phyloP scores from a whole-genome alignment of 2,329 filamentous ascomycete species.

The Lizonia empirigonia region DNA sequence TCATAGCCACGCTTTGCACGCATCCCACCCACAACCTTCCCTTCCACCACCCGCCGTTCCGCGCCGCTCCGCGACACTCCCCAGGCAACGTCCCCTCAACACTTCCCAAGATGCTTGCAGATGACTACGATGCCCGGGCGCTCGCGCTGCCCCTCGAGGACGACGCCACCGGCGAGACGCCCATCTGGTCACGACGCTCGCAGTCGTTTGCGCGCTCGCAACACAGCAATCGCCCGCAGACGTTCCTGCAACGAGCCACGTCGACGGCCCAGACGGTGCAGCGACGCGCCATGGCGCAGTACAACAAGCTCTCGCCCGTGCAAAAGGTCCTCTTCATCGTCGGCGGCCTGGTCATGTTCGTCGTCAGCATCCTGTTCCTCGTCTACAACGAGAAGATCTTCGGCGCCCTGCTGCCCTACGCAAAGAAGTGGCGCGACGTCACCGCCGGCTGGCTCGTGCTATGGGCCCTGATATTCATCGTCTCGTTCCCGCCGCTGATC shows the following conservation, averaged over 20 bases:
- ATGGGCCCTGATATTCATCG: slow-evolving; percentile 74
- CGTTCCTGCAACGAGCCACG: slow-evolving; percentile 49
- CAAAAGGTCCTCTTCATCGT: slow-evolving; percentile 66
- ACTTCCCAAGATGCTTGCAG: slow-evolving; percentile 42
- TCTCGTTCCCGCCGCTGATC: slow-evolving; percentile 85
- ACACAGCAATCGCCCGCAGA: slow-evolving; percentile 38
- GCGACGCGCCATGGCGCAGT: slow-evolving; percentile 56
- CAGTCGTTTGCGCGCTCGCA: slow-evolving; percentile 48
- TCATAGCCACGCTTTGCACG: background rate
- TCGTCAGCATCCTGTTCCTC: slow-evolving; percentile 70
- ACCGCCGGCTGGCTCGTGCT: slow-evolving; percentile 75
- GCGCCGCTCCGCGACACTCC: slow-evolving; percentile 18
- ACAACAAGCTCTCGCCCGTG: slow-evolving; percentile 61
- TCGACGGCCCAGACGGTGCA: slow-evolving; percentile 53
- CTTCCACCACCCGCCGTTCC: slow-evolving; percentile 15
- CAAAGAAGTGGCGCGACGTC: slow-evolving; percentile 76
- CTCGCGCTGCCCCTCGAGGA: slow-evolving; percentile 59
- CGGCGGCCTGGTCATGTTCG: slow-evolving; percentile 57
- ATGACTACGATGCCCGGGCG: slow-evolving; percentile 59
- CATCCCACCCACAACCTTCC: background rate
- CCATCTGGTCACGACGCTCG: slow-evolving; percentile 59
- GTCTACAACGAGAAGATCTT: slow-evolving; percentile 83
- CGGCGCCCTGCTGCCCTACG: slow-evolving; percentile 71
- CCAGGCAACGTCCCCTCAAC: slow-evolving; percentile 13
- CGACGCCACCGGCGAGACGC: slow-evolving; percentile 55